Conservation (phyloP, 1,284 basidiomycete species). For the Tremellales sp. region DNA sequence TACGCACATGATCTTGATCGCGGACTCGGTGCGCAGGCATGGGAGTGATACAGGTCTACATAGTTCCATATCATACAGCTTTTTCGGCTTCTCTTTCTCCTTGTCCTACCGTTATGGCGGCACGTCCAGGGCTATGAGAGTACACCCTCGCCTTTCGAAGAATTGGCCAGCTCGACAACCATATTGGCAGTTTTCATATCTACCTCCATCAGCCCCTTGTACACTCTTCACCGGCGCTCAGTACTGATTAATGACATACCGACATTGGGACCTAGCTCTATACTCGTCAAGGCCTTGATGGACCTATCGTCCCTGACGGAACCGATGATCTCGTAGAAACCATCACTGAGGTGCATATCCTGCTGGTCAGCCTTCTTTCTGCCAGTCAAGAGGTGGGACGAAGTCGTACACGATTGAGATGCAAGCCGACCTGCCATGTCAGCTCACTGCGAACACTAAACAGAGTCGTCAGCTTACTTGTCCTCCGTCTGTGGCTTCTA, state of each 20-base stretch:
- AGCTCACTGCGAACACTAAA: neutral
- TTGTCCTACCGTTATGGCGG: too few relatives aligned
- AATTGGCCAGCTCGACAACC: conserved; percentile 40
- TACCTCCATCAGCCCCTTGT: conserved; percentile 3
- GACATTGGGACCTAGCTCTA: conserved; percentile 62
- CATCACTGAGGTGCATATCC: conserved; percentile 55
- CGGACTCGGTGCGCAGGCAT: too few relatives aligned
- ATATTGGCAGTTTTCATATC: conserved; percentile 44
- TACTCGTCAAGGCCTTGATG: conserved; percentile 60
- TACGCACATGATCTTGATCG: too few relatives aligned
- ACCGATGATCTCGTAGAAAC: conserved; percentile 72
- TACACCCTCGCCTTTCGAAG: conserved; percentile 38
- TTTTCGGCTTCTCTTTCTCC: too few relatives aligned
- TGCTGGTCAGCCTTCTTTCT: conserved; percentile 37
- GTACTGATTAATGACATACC: conserved; percentile 59
- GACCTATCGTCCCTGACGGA: conserved; percentile 59
- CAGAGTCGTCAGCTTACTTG: conserved; percentile 47
- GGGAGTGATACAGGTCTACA: too few relatives aligned
- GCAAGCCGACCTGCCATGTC: conserved; percentile 56
- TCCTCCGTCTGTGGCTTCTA: conserved; percentile 68
- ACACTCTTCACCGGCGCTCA: neutral
- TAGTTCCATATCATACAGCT: too few relatives aligned
- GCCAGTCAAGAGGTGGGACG: neutral
- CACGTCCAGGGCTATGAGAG: conserved; percentile 19
- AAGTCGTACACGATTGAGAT: conserved; percentile 52